Conservation (phyloP, 2,329 filamentous ascomycete species). For the Penicillium psychrosexuale region DNA sequence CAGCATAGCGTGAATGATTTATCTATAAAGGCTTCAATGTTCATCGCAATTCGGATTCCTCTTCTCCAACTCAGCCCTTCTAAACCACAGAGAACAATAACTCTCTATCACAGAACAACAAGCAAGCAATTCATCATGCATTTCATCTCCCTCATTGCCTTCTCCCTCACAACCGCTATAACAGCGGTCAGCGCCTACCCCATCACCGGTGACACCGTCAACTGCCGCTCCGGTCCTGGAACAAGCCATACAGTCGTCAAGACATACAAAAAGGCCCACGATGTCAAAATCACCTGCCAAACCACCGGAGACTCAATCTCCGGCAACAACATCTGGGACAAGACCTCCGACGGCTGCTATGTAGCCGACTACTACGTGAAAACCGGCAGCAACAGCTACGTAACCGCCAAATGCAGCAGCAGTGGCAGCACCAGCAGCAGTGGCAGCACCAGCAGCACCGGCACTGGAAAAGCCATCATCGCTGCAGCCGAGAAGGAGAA, state of each 20-base stretch:
- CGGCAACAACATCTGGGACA: conserved; percentile 24
- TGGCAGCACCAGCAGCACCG: not conserved
- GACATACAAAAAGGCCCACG: conserved; percentile 12
- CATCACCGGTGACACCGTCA: conserved; percentile 17
- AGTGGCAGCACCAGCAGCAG: conserved; percentile 4
- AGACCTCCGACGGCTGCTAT: conserved; percentile 27
- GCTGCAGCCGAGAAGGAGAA: conserved; percentile 21
- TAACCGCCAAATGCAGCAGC: conserved; percentile 11
- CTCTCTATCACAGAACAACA: not conserved
- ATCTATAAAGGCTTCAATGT: not conserved
- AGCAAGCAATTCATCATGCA: not conserved
- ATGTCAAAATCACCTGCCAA: conserved; percentile 16
- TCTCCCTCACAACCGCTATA: conserved; percentile 6
- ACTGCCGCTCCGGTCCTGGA: conserved; percentile 24
- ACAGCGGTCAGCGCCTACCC: conserved; percentile 18
- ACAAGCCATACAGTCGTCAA: conserved; percentile 16
- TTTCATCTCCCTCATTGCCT: conserved; percentile 4
- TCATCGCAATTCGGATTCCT: not conserved
- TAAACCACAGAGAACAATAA: not conserved
- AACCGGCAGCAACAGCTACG: conserved; percentile 19
- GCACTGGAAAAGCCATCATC: conserved; percentile 20
- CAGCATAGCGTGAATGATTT: no score
- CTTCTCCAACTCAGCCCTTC: not conserved
- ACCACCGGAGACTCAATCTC: conserved; percentile 14
- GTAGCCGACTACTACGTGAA: conserved; percentile 29